Conservation (phyloP, 2,329 filamentous ascomycete genomes). For the Aspergillus sp. region DNA sequence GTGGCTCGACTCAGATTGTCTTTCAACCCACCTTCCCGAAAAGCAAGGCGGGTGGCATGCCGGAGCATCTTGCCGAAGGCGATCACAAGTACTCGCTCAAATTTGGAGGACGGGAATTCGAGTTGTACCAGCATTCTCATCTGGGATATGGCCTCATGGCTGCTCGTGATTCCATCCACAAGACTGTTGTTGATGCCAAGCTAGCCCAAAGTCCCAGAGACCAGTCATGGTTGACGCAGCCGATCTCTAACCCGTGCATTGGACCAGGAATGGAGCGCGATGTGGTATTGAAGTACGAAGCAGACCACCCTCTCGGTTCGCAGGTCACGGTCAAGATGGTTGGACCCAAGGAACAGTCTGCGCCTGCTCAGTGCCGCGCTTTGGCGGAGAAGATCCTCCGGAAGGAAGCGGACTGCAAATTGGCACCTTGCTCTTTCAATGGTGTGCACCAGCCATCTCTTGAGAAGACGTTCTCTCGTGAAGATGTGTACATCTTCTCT, state of each 20-base stretch:
- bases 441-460: constrained; percentile 91
- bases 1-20: constrained; percentile 96
- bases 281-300: constrained; percentile 64
- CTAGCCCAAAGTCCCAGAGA: constrained; percentile 56
- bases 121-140: constrained; percentile 96
- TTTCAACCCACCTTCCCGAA: constrained; percentile 91
- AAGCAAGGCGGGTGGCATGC: constrained; percentile 67
- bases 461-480: constrained; percentile 80
- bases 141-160: constrained; percentile 95
- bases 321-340: constrained; percentile 74
- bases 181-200: constrained; percentile 64
- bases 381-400: constrained; percentile 84
- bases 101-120: constrained; percentile 85
- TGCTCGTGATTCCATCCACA: constrained; percentile 80
- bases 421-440: constrained; percentile 96
- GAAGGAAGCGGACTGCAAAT: constrained; percentile 73
- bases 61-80: constrained; percentile 74
- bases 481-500: constrained; percentile 93
- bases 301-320: constrained; percentile 58
- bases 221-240: constrained; percentile 60
- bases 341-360: constrained; percentile 62
- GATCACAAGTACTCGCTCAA: constrained; percentile 92
- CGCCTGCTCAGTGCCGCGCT: constrained; percentile 80
- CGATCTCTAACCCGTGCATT: constrained; percentile 80
- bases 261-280: constrained; percentile 68